A percentile compares a stretch with the other conserved stretches of the same genome.
Evolutionary conservation across 176 grass and related monocot species (phyloP).

Genomic region (bread wheat (Triticum aestivum)): IWGSC_CS_RefSeq_v2.1 NC_057804.1:26592679-26593178

Average conservation of each 20-base stretch:
- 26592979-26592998: neutral
- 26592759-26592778: no score
- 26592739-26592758: neutral
- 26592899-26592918: neutral
- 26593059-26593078: neutral
- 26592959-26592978: neutral
- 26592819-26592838: neutral
- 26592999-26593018: neutral
- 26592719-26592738: neutral
- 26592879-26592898: no score
- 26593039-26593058: neutral
- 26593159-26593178: no score
- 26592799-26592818: slow-evolving; percentile 14
- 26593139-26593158: neutral
- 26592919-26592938: neutral
- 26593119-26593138: neutral
- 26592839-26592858: neutral
- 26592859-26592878: neutral
- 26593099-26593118: neutral
- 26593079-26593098: neutral
- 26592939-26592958: no score
- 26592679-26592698: neutral
- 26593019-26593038: neutral
- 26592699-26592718: neutral
- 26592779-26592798: no score